Conservation (phyloP, 495 filamentous ascomycete species). For the Tuber brumale region DNA sequence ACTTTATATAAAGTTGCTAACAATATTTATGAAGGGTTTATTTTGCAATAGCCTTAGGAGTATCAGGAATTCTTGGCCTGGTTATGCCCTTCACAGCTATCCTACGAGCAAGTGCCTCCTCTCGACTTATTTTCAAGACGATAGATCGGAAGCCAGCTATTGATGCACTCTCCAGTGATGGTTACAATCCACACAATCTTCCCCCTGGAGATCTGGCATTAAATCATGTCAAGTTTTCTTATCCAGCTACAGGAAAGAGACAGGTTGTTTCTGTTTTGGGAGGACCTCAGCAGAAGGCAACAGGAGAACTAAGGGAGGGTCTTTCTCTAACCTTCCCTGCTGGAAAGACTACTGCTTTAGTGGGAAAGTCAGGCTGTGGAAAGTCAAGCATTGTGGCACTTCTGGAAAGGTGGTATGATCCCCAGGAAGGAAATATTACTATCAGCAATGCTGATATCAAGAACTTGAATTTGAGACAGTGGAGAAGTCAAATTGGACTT, state of each 20-base stretch:
- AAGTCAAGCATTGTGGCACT: conserved; percentile 63
- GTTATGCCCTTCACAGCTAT: conserved; percentile 49
- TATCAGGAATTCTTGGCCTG: conserved; percentile 47
- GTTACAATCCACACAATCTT: conserved; percentile 14
- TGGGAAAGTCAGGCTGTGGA: conserved; percentile 55
- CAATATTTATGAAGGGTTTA: conserved; percentile 42
- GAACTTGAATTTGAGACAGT: conserved; percentile 57
- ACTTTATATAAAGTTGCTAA: neutral
- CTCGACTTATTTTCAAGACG: conserved; percentile 52
- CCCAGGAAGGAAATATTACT: conserved; percentile 36
- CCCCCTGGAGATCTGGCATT: conserved; percentile 52
- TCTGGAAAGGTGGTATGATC: conserved; percentile 59
- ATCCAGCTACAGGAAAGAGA: conserved; percentile 51
- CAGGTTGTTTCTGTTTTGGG: conserved; percentile 52
- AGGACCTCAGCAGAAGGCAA: neutral
- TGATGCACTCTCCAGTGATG: conserved; percentile 22
- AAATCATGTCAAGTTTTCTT: conserved; percentile 55
- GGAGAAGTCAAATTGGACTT: conserved; percentile 57
- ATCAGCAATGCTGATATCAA: conserved; percentile 34
- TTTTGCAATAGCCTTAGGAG: conserved; percentile 53
- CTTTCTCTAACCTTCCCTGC: conserved; percentile 21
- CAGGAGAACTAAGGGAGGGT: conserved; percentile 40
- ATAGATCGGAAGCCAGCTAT: conserved; percentile 24
- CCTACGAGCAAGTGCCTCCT: conserved; percentile 50
- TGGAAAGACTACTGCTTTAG: conserved; percentile 37